phyloP scores from a whole-genome alignment of 1,139 yeast species.

The Yamadazyma jaroonii region DNA sequence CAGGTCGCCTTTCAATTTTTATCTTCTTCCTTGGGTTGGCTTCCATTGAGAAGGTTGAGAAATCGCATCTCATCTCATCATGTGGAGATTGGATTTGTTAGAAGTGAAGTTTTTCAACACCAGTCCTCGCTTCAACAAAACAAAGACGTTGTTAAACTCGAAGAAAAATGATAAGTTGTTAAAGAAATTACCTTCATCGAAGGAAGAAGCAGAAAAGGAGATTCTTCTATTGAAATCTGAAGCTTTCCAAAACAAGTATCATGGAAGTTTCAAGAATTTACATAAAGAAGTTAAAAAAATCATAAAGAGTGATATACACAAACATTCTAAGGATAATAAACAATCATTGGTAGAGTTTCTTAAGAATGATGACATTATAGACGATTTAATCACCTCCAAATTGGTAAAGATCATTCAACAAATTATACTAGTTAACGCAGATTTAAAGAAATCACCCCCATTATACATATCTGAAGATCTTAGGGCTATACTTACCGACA shows the following conservation, averaged over 20 bases:
- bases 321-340: conserved; percentile 10
- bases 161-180: conserved; percentile 45
- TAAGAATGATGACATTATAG: conserved; percentile 19
- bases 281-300: conserved; percentile 30
- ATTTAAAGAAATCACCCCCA: conserved; percentile 30
- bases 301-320: conserved; percentile 22
- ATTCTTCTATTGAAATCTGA: conserved; percentile 45
- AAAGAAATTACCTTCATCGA: conserved; percentile 34
- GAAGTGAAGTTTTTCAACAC: conserved; percentile 44
- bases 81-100: conserved; percentile 53
- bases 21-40: not conserved
- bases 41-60: not conserved
- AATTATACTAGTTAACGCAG: conserved; percentile 25
- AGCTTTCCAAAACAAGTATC: conserved; percentile 49
- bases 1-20: conserved; percentile 12
- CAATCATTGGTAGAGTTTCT: conserved; percentile 7
- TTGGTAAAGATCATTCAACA: conserved; percentile 28
- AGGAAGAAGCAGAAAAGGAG: conserved; percentile 41
- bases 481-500: conserved; percentile 23
- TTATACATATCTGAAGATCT: conserved; percentile 27
- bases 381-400: conserved; percentile 30
- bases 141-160: conserved; percentile 48
- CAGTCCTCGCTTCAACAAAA: conserved; percentile 53
- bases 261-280: conserved; percentile 45
- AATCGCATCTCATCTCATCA: conserved; percentile 16